Conservation (phyloP, 1,284 basidiomycete genomes). For the Mixia osmundae region DNA sequence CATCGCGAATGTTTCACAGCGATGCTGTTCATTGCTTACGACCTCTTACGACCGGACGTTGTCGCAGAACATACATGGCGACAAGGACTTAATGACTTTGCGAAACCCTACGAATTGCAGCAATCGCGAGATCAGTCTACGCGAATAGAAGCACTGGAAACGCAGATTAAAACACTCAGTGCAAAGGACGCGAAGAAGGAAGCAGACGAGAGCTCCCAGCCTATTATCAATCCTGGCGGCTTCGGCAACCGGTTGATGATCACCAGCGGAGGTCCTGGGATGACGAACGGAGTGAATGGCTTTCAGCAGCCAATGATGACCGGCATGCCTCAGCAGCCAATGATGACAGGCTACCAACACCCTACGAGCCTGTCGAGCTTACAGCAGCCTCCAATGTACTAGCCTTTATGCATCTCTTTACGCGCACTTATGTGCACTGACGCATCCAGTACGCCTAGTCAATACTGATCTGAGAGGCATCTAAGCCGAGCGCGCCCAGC, state of each 20-base stretch:
- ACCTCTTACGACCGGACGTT: constrained; percentile 68
- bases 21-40: constrained; percentile 39
- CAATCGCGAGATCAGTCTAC: constrained; percentile 41
- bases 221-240: constrained; percentile 48
- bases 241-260: constrained; percentile 37
- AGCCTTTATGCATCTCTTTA: too few relatives aligned
- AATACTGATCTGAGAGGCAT: constrained; percentile 39
- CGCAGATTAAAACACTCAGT: constrained; percentile 53
- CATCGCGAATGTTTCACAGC: constrained; percentile 96
- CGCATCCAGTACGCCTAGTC: constrained; percentile 5
- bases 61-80: constrained; percentile 92
- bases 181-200: constrained; percentile 65
- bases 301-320: too few relatives aligned
- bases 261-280: too few relatives aligned
- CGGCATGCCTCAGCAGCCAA: too few relatives aligned
- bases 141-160: constrained; percentile 41
- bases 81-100: constrained; percentile 81
- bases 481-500: constrained; percentile 56
- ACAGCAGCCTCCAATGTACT: too few relatives aligned
- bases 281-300: too few relatives aligned
- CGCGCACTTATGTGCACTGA: too few relatives aligned
- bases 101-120: constrained; percentile 85
- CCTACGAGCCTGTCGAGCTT: too few relatives aligned
- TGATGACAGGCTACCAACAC: too few relatives aligned
- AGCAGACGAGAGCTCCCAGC: constrained; percentile 39